Base-by-base conservation (phyloP, 208 protist species). In the Acanthamoeba castellanii region DNA sequence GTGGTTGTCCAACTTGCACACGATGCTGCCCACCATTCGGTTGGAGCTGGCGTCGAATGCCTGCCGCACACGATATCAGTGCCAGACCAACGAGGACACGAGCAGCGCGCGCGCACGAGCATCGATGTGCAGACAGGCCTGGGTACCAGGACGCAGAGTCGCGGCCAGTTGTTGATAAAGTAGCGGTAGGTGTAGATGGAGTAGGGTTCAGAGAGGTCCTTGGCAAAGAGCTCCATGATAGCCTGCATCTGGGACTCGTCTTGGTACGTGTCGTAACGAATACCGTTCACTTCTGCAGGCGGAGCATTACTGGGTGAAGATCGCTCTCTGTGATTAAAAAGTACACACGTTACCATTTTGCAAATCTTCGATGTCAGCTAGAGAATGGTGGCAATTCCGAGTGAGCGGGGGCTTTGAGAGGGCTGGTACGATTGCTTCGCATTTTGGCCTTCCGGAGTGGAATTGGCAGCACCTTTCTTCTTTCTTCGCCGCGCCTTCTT, bases 181-280 rank as follows among this genome's bases (percentile, higher is more conserved):
- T 99, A 99, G 94, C 99, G 97, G 97, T 99, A 99, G 0, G 99
- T 99, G 96, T 99, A 99, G 90, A 99, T 98, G 93, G 98, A 99
- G 97, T 99, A 99, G 20, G 99, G 99, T 97, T 99, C 99, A 32
- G 98, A 99, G 14, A 99, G 98, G 94, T 99, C 98, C 72, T 97
- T 94, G 52, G 98, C 98, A 90, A 99, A 99, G 22, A 99, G 95
- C 18, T 96, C 88, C 59, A 99, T 99, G 57, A 99, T 99, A 50
- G 96, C 97, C 85, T 97, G 93, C 96, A 99, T 97, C 87, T 99
- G 97, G 50, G 97, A 95, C 87, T 98, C 96, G 52, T 89, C 87
- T 66, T 57, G 84, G 94, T 97, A 96, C 14, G 64, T 78, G 55
- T 92, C 87, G 27, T 92, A 92, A 1, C 87, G 55, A 30, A 92